Evolutionary conservation across 495 filamentous ascomycete species (phyloP).

Genomic region (Thermochaetoides thermophila): DNA sequence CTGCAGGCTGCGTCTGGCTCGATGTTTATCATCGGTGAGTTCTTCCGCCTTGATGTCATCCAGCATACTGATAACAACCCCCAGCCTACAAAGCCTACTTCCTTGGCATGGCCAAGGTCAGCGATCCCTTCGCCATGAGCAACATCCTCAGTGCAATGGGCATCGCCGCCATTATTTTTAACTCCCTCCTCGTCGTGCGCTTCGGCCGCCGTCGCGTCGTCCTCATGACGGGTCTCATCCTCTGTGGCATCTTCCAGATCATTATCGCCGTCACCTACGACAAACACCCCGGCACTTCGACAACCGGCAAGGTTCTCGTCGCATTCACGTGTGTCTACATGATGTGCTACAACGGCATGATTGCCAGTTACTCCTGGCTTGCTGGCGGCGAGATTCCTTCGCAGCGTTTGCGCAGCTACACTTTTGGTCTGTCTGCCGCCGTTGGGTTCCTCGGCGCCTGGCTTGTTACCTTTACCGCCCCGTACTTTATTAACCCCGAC

Average conservation of each 20-base stretch:
- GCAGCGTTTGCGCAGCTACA: constrained; percentile 40
- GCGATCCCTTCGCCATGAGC: constrained; percentile 43
- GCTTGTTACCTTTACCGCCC: constrained; percentile 44
- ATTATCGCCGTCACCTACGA: constrained; percentile 42
- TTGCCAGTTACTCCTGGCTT: constrained; percentile 46
- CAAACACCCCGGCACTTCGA: constrained; percentile 26
- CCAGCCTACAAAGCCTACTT: constrained; percentile 48
- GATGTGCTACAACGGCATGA: constrained; percentile 38
- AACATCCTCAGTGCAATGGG: constrained; percentile 42
- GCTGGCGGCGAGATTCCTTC: constrained; percentile 44
- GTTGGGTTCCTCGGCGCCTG: constrained; percentile 40
- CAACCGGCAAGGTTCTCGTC: constrained; percentile 39
- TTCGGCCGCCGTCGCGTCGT: constrained; percentile 40
- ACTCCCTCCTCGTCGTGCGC: constrained; percentile 36
- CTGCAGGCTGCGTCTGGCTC: constrained; percentile 43
- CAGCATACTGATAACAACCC: constrained; percentile 7
- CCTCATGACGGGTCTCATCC: constrained; percentile 32
- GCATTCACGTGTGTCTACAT: constrained; percentile 42
- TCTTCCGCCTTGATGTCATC: too few relatives aligned
- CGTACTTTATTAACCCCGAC: constrained; percentile 48
- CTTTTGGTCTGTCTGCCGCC: constrained; percentile 40
- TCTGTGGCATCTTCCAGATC: constrained; percentile 41
- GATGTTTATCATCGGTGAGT: constrained; percentile 45
- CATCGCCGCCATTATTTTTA: constrained; percentile 41
- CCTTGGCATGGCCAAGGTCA: constrained; percentile 47